Evolutionary conservation across 208 protist species (phyloP).

Genomic region (Borovskyia barvae): DNA sequence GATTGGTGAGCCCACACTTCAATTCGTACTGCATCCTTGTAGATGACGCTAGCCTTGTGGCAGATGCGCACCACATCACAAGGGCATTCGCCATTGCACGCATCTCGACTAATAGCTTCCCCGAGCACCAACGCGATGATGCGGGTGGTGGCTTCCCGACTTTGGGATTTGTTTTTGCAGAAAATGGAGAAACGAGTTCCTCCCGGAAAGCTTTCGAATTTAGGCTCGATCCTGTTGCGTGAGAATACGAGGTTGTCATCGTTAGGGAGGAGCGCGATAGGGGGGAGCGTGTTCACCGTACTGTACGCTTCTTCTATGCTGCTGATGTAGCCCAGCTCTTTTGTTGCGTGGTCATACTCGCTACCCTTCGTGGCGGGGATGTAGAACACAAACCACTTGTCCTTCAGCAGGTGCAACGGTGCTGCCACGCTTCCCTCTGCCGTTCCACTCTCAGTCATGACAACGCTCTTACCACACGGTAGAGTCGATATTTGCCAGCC

Average conservation of each 20-base stretch:
- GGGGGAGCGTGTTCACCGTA: constrained; percentile 73
- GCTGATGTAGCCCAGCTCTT: constrained; percentile 69
- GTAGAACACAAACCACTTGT: constrained; percentile 84
- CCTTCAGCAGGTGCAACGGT: constrained; percentile 68
- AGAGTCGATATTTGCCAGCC: too few species aligned
- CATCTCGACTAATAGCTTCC: constrained; percentile 54
- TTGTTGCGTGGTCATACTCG: constrained; percentile 46
- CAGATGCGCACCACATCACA: constrained; percentile 77
- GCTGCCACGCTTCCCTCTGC: neutral
- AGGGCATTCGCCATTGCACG: constrained; percentile 35
- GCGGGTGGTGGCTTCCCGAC: constrained; percentile 40
- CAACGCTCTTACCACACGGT: too few species aligned
- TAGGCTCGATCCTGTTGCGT: constrained; percentile 65
- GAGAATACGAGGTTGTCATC: constrained; percentile 79
- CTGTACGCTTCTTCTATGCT: constrained; percentile 73
- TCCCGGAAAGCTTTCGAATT: constrained; percentile 78
- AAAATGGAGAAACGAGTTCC: constrained; percentile 69
- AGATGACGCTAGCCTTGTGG: constrained; percentile 59
- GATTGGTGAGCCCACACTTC: constrained; percentile 69
- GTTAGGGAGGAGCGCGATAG: constrained; percentile 50
- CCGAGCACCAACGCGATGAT: constrained; percentile 74
- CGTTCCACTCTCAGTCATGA: too few species aligned
- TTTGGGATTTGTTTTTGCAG: constrained; percentile 67
- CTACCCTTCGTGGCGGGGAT: constrained; percentile 47
- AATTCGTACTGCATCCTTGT: constrained; percentile 57